Conservation (phyloP, 31 red algal species). For the Odonthalia washingtoniensis region DNA sequence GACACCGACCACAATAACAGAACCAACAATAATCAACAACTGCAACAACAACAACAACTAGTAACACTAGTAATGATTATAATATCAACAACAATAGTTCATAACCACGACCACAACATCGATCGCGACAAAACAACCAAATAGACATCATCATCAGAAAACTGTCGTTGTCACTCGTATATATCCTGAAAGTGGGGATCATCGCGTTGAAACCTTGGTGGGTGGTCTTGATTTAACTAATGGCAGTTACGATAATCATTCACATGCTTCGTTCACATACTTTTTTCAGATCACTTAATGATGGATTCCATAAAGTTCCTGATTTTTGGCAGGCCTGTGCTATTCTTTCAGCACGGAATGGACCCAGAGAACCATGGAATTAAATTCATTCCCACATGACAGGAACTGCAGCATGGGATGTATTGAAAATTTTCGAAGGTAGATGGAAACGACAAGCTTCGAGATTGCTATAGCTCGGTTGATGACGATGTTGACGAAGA, state of each 20-base stretch:
- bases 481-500: too few relatives aligned
- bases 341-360: slow-evolving; percentile 33
- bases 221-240: slow-evolving; percentile 85
- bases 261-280: slow-evolving; percentile 76
- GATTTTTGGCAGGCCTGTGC: slow-evolving; percentile 84
- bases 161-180: slow-evolving; percentile 57
- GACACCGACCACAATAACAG: too few relatives aligned
- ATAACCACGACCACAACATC: too few relatives aligned
- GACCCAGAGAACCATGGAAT: slow-evolving; percentile 88
- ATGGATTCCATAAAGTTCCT: slow-evolving; percentile 56
- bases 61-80: too few relatives aligned
- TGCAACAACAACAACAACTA: too few relatives aligned
- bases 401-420: slow-evolving; percentile 81
- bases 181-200: slow-evolving; percentile 55
- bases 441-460: slow-evolving; percentile 75
- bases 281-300: slow-evolving; percentile 21
- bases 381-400: slow-evolving; percentile 65
- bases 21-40: too few relatives aligned
- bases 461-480: too few relatives aligned
- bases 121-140: too few relatives aligned
- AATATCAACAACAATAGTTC: too few relatives aligned
- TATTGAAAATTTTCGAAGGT: slow-evolving; percentile 81
- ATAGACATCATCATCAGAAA: slow-evolving; percentile 92
- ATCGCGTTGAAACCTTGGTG: slow-evolving; percentile 69
- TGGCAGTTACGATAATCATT: slow-evolving; percentile 81